Base-by-base conservation (phyloP, 352 stramenopile genomes). In the Phytopythium delawarense region DNA sequence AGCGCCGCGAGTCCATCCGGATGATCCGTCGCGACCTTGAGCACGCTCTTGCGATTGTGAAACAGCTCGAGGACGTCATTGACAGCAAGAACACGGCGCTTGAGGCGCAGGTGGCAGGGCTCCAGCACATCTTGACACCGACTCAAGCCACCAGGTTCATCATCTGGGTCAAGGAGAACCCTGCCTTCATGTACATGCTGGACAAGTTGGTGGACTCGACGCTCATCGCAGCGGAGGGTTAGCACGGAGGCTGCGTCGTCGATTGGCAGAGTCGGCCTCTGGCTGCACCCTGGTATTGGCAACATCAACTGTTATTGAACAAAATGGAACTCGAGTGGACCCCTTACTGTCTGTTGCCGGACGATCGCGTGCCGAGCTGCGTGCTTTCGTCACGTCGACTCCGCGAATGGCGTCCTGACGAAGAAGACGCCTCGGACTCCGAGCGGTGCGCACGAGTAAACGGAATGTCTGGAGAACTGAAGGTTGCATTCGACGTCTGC, bases 101-200 rank as follows among this genome's bases (percentile, higher is more conserved):
- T 21, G 81, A 91, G 63, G 68, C 80, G 39, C 79, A 91, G 62
- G 81, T 92, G 20, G 74, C 76, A 21, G 63, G 87, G 59, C 64
- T 92, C 6, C 84, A 92, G 62, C 72, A 81, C 44, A 91, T 92
- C 52, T 70, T 92, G 20, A 92, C 81, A 16, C 81, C 84, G 11
- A 84, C 82, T 46, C 84, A 92, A 59, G 79, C 81, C 28, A 90
- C 84, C 63, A 90, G 86, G 65, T 92, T 92, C 71, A 92, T 92
- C 74, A 87, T 92, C 59, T 92, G 84, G 84, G 84, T 92, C 18
- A 92, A 92, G 60, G 80, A 92, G 48, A 92, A 92, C 45, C 84
- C 81, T 55, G 84, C 84, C 21, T 91, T 92, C 62, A 92, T 92
- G 84, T 92, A 92, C 64, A 92, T 92, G 84, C 70, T 92, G 50